A percentile compares a stretch with the other conserved stretches of the same genome.
Conservation (phyloP, 2,329 filamentous ascomycete species). For the Colletotrichum salicis region DNA sequence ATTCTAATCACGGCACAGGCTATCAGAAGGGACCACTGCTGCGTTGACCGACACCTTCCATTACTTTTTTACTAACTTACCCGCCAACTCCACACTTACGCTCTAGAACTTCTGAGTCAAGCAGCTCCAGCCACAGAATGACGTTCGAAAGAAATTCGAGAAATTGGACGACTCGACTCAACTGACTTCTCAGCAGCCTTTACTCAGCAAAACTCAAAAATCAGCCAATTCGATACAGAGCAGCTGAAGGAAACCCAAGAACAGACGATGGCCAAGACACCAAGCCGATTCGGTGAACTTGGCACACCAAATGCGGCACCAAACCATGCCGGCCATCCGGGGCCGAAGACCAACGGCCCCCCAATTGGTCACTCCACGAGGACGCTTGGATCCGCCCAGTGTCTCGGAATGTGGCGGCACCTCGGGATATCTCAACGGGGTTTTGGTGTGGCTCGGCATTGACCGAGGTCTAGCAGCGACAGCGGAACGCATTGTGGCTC, state of each 20-base stretch:
- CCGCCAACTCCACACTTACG: neutral
- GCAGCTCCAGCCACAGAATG: neutral
- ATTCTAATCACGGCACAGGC: no score
- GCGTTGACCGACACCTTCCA: no score
- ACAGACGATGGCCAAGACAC: conserved; percentile 28
- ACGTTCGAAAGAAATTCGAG: neutral
- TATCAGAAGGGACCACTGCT: no score
- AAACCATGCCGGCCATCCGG: conserved; percentile 2
- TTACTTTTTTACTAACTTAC: no score
- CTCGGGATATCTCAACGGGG: neutral
- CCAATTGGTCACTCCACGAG: conserved; percentile 6
- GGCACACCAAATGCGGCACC: conserved; percentile 10
- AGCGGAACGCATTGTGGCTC: conserved; percentile 4
- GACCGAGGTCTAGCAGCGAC: neutral
- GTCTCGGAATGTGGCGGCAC: neutral
- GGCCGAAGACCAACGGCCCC: neutral
- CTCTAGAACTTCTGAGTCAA: neutral
- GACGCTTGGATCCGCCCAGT: neutral
- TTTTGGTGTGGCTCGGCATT: conserved; percentile 13
- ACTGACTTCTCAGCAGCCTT: neutral
- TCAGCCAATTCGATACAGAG: no score
- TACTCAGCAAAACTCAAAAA: neutral
- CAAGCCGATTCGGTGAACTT: neutral
- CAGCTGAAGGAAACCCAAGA: neutral
- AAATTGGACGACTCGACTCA: neutral